These are phyloP conservation scores for Ophiocordyceps polyrhachis-furcata DNA, from an alignment of 2,329 filamentous ascomycete species.

Conservation along the genomic window DNA sequence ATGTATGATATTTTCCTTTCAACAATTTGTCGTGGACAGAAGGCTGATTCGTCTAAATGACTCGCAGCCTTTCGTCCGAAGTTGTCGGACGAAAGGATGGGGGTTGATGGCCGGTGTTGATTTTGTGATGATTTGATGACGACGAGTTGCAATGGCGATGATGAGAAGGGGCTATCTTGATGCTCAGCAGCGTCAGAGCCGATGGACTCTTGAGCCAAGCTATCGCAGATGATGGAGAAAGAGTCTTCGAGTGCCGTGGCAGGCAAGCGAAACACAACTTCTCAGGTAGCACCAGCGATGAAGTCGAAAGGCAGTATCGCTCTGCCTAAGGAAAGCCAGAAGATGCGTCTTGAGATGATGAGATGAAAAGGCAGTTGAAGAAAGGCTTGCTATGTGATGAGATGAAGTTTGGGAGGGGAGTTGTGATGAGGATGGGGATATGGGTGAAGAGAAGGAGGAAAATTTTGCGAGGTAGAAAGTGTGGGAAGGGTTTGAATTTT, in stretches of 20 bases:
- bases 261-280: not conserved
- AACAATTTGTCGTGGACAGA: no score
- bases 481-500: not conserved
- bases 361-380: not conserved
- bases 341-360: not conserved
- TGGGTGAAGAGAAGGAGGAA: not conserved
- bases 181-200: not conserved
- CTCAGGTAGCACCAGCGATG: not conserved
- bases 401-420: no score
- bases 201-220: not conserved
- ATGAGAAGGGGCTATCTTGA: no score
- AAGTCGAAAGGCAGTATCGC: not conserved
- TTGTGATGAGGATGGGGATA: not conserved
- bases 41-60: no score
- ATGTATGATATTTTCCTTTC: not conserved
- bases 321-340: not conserved
- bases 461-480: not conserved
- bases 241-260: not conserved
- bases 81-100: no score
- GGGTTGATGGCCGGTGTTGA: no score
- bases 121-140: no score
- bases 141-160: no score
- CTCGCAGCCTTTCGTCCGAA: no score
- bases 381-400: not conserved
- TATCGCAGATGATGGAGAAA: not conserved